Base-by-base conservation (phyloP, 768 basidiomycete genomes). In the Trametes gibbosa region DNA sequence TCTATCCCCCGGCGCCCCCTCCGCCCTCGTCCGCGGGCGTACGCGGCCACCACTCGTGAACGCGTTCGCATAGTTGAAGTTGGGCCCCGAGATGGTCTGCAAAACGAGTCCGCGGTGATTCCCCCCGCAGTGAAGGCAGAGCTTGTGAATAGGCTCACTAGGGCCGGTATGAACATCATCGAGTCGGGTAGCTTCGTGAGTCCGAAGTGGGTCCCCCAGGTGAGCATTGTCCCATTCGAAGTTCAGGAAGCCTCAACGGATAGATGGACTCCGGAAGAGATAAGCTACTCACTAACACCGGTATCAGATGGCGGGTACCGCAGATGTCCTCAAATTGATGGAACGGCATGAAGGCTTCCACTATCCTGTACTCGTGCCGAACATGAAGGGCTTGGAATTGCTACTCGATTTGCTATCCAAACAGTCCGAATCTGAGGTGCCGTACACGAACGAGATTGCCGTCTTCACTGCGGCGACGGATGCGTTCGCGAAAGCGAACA, bases 181-280 rank as follows among this genome's bases (percentile, higher is more conserved):
- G 93, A 95, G 72, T 83, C 84, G 0, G 94, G 94, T 7, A 92
- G 91, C 69, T 94, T 96, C 69, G 94, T 95, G 58, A 91, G 91
- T 71, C 90, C 90, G 0, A 94, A 93, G 73, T 92, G 92, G 89
- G 89, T 95, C 24, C 94, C 93, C 0, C 94, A 95, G 83, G 94
- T 85, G 61, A 58, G 72, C n/a, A 21, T 45, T 45, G 21, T 14
- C n/a, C n/a, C n/a, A n/a, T n/a, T n/a, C n/a, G n/a, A n/a, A n/a
- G n/a, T n/a, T n/a, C n/a, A n/a, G n/a, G n/a, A n/a, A n/a, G n/a
- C n/a, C n/a, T n/a, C n/a, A n/a, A n/a, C n/a, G n/a, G n/a, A n/a
- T n/a, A n/a, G n/a, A n/a, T n/a, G n/a, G n/a, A n/a, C n/a, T n/a
- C n/a, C n/a, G n/a, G n/a, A n/a, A n/a, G n/a, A n/a, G 21, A 42